Base-by-base conservation (phyloP, 192 early-diverging fungal genomes). In the Dispira simplex region DNA sequence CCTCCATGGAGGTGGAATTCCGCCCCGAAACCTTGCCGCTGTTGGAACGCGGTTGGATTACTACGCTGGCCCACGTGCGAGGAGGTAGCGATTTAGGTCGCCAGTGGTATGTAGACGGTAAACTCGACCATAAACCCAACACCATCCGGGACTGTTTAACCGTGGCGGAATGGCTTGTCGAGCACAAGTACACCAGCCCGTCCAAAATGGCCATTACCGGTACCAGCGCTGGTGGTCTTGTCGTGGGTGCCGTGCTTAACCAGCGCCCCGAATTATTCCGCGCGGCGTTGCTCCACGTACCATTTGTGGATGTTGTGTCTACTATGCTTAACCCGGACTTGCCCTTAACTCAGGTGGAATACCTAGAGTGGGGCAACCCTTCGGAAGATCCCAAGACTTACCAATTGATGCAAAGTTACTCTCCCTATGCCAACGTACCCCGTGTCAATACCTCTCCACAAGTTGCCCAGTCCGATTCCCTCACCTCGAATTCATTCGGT, bases 241-340 rank as follows among this genome's bases (percentile, higher is more conserved):
- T 88, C 13, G 81, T 89, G 55, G 87, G 90, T 55, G 77, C 85
- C 1, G 79, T 79, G 0, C 67, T 87, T 21, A 83, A 87, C 63
- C 77, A 71, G 55, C 44, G 68, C 12, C 85, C 88, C 48, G 85
- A 85, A 49, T 74, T 88, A 13, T 91, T 90, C 66, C 78, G 84
- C 5, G 86, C 90, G 0, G 81, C 89, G 0, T 65, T 90, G 16
- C 71, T 88, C 20, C 77, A 83, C 48, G 91, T 92, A 0, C 91
- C 91, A 0, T 93, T 93, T 79, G 75, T 92, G 8, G 91, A 93
- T 60, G 88, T 89, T 39, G 74, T 93, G 47, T 85, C 87, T n/a
- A 78, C 90, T 16, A 93, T 93, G 91, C 68, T 90, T 44, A 75
- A 81, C 49, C 81, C 88, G 8, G 65, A 81, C 55, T 75, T 89